Evolutionary conservation across 2,329 filamentous ascomycete genomes (phyloP).

Genomic region (Colletotrichum phormii): DNA sequence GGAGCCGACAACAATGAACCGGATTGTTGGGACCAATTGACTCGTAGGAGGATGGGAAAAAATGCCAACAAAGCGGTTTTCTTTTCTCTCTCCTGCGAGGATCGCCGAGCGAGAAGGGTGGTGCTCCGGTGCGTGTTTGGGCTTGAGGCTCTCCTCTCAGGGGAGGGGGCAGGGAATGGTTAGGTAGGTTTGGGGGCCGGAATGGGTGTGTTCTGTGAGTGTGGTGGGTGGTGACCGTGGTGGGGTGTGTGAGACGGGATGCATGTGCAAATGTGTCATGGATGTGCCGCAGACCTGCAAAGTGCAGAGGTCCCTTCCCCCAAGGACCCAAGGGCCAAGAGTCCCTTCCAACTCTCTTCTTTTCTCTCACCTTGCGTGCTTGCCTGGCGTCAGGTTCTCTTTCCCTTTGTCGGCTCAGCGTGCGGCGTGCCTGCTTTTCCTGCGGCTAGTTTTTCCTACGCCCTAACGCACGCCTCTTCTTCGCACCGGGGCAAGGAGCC

Average conservation of each 20-base stretch:
- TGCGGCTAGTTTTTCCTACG: too few species aligned
- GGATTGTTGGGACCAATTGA: background rate
- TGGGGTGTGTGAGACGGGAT: background rate
- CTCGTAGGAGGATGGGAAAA: background rate
- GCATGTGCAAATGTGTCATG: slow-evolving; percentile 11
- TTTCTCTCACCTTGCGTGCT: too few species aligned
- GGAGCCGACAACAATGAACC: background rate
- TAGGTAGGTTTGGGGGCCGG: slow-evolving; percentile 16
- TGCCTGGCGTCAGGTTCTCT: too few species aligned
- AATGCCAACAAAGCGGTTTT: background rate
- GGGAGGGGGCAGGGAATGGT: background rate
- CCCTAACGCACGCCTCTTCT: background rate
- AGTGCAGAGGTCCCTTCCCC: background rate
- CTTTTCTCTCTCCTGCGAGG: background rate
- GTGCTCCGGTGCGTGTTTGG: slow-evolving; percentile 15
- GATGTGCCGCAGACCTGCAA: background rate
- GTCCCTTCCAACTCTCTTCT: too few species aligned
- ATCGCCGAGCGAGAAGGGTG: background rate
- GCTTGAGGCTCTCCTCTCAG: background rate
- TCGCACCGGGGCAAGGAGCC: background rate
- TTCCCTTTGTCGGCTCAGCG: background rate
- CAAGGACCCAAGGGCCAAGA: too few species aligned
- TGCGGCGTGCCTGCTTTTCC: background rate
- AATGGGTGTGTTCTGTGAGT: background rate
- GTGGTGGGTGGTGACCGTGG: too few species aligned